Evolutionary conservation across 2,329 filamentous ascomycete species (phyloP).

Genomic region (Cercospora sp.): DNA sequence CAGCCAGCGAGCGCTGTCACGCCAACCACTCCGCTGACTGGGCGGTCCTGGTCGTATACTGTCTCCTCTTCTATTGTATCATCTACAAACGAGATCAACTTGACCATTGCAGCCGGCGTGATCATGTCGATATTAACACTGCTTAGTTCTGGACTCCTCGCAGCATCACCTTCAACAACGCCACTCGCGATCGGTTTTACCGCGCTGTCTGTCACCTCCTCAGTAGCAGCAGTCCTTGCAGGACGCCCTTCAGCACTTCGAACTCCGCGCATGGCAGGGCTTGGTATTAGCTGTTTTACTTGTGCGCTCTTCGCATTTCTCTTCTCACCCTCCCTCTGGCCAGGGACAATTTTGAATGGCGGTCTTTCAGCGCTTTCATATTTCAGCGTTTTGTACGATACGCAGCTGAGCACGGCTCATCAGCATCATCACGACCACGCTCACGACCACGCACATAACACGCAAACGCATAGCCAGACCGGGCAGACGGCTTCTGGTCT

Average conservation of each 20-base stretch:
- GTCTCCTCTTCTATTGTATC: conserved; percentile 39
- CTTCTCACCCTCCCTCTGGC: conserved; percentile 40
- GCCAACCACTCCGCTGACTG: conserved; percentile 23
- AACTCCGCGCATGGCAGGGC: conserved; percentile 39
- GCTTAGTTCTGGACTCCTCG: conserved; percentile 39
- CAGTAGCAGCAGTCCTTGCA: conserved; percentile 47
- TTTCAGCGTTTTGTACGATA: conserved; percentile 46
- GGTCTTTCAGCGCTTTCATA: conserved; percentile 41
- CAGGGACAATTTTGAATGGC: conserved; percentile 39
- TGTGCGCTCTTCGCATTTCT: conserved; percentile 40
- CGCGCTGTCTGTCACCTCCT: conserved; percentile 45
- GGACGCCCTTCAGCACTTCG: conserved; percentile 46
- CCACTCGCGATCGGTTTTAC: conserved; percentile 42
- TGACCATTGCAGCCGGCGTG: conserved; percentile 47
- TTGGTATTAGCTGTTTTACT: conserved; percentile 38
- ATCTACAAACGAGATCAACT: conserved; percentile 44
- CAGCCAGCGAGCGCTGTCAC: conserved; percentile 9
- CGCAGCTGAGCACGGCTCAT: conserved; percentile 34
- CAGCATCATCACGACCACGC: conserved; percentile 37
- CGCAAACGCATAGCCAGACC: conserved; percentile 38
- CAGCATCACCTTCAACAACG: conserved; percentile 39
- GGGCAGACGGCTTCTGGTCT: conserved; percentile 62
- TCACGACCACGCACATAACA: conserved; percentile 36
- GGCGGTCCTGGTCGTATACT: conserved; percentile 22
- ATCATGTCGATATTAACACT: conserved; percentile 43